Evolutionary conservation across 2,329 filamentous ascomycete genomes (phyloP).

Genomic region (Cladosporium sp.): DNA sequence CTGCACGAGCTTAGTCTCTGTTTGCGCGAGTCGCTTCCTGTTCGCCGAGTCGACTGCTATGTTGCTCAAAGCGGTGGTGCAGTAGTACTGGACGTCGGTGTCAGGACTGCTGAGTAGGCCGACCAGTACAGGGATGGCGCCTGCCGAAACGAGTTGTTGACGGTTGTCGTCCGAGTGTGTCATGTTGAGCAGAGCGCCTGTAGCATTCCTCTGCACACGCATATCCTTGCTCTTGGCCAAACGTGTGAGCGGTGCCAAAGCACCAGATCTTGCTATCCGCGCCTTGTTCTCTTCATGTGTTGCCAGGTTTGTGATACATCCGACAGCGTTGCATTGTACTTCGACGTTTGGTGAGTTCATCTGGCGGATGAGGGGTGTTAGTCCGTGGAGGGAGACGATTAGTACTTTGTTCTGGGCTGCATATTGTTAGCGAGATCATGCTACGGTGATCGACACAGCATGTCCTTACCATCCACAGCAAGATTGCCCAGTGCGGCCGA

Average conservation of each 20-base stretch:
- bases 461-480: constrained; percentile 81
- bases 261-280: constrained; percentile 94
- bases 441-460: constrained; percentile 43
- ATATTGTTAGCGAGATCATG: constrained; percentile 45
- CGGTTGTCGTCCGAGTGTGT: constrained; percentile 99
- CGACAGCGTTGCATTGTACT: constrained; percentile 98
- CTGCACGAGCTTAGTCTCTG: constrained; percentile 87
- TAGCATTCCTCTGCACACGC: constrained; percentile 96
- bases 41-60: constrained; percentile 94
- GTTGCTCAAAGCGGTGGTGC: constrained; percentile 96
- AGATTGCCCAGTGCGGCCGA: constrained; percentile 95
- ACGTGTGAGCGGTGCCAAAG: constrained; percentile 84
- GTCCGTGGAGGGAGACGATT: constrained; percentile 88
- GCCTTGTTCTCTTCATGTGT: constrained; percentile 99
- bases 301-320: constrained; percentile 96
- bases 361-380: constrained; percentile 89
- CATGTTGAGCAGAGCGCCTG: constrained; percentile 96
- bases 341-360: constrained; percentile 99
- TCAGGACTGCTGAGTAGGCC: constrained; percentile 90
- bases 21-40: constrained; percentile 85
- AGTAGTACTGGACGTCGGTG: constrained; percentile 99
- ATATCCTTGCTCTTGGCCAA: constrained; percentile 97
- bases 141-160: constrained; percentile 94
- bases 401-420: constrained; percentile 97
- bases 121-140: constrained; percentile 95